A percentile compares a stretch with the other conserved stretches of the same genome.
Evolutionary conservation across 768 basidiomycete species (phyloP).

Genomic region (Exidia glandulosa): DNA sequence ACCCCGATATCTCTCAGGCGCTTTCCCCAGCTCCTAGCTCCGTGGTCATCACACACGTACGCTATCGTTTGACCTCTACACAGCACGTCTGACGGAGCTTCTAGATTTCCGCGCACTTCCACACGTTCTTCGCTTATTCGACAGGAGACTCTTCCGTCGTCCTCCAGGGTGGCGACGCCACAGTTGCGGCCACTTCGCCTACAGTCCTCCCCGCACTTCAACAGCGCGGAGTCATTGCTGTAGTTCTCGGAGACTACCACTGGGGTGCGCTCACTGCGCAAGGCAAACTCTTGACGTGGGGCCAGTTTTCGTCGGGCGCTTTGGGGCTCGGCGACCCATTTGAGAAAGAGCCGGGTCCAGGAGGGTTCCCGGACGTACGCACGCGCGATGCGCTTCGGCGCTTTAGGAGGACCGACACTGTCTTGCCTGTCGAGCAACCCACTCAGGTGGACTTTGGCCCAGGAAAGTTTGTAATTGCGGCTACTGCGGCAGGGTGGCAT

Average conservation of each 20-base stretch:
- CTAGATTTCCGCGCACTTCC: conserved; percentile 78
- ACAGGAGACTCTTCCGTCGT: conserved; percentile 60
- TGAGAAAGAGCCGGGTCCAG: conserved; percentile 37
- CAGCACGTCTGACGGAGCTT: conserved; percentile 12
- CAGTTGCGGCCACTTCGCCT: conserved; percentile 34
- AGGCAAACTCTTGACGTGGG: conserved; percentile 78
- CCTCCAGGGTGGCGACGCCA: conserved; percentile 51
- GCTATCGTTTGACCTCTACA: conserved; percentile 11
- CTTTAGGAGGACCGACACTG: conserved; percentile 19
- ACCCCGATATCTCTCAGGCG: neutral
- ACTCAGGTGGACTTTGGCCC: conserved; percentile 65
- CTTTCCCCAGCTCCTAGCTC: no score
- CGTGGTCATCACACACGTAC: conserved; percentile 70
- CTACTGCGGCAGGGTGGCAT: conserved; percentile 85
- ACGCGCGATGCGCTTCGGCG: conserved; percentile 20
- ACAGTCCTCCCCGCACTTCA: conserved; percentile 64
- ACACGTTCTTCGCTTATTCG: conserved; percentile 74
- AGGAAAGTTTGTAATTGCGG: conserved; percentile 65
- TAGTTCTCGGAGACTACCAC: conserved; percentile 90
- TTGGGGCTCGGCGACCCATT: conserved; percentile 74
- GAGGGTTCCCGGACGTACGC: conserved; percentile 39
- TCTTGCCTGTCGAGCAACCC: conserved; percentile 42
- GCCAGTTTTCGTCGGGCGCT: conserved; percentile 63
- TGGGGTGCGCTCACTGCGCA: conserved; percentile 68
- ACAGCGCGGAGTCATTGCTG: conserved; percentile 67